Evolutionary conservation across 441 rosid genomes (phyloP), one percentile per base, ranked within the genome.

Genomic region (Croton laevigatus): DNA sequence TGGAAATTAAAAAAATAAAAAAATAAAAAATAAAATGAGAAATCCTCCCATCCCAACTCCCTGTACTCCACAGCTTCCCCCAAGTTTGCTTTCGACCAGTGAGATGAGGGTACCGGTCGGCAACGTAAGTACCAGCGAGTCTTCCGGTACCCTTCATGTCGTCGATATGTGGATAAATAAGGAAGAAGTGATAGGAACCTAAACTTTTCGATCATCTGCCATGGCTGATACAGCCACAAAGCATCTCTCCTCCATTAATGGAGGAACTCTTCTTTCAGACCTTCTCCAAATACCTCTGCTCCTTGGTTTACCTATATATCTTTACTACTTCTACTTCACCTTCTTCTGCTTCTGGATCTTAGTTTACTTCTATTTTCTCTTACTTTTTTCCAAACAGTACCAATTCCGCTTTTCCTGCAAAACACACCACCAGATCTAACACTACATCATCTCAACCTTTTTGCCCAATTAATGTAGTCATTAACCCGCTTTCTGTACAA

Each of bases 231-330:
- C 78, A 60, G 71, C 86, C 66, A 60, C 81, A 9, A 91, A 91
- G 85, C 82, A 84, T 53, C 58, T 17, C 34, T 66, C 81, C 34
- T 66, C 81, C 71, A 8, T 52, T 19, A 69, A 76, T 75, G 88
- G 87, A 23, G 91, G 83, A 51, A 70, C 45, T 12, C 14, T 83
- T 17, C 1, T 82, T 2, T 42, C 87, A 14, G 98, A 92, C 38
- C 96, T 65, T 86, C 97, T 74, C 66, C 91, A 0, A 81, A 84
- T 80, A 70, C 93, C 0, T 83, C 88, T 57, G 69, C 95, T 70
- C 96, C 87, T 38, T 86, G 88, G 89, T 83, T 88, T 73, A 48
- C 89, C 75, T 85, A 80, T 78, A 80, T 78, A 84, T 91, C 62
- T 91, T 90, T 74, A 65, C 82, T 16, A n/a, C 78, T n/a, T 19